Base-by-base conservation (phyloP, 2,329 filamentous ascomycete genomes). In the Pyrenophora tritici-repentis region DNA sequence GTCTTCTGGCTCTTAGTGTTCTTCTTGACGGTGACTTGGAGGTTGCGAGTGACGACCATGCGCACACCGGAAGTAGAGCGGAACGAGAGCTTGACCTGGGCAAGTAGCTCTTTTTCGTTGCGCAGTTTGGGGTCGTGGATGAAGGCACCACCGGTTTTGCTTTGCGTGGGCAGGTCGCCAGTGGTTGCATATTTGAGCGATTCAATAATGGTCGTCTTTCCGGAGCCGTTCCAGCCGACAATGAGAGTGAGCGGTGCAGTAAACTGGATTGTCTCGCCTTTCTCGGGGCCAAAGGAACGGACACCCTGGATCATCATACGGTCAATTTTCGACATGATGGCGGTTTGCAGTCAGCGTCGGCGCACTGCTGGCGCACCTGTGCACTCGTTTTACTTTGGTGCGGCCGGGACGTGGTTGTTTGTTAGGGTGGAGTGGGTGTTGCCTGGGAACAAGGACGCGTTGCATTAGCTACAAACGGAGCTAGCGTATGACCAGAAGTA, bases 131-230 rank as follows among this genome's bases (percentile, higher is more conserved):
- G 94, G 66, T 99, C 94, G 72, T 99, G 93, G 57, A 99, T 91
- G 72, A 97, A 99, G 42, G 93, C 92, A 26, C 91, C 92, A 22
- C 89, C 88, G 62, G 87, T 89, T 78, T 83, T 86, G 70, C 87
- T 92, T 78, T 97, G 96, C 26, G 94, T 91, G 1, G 94, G 94
- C 40, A 96, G 83, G 67, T 95, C 89, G 49, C 94, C 95, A 6
- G 92, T 97, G 14, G 95, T 97, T 44, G 90, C 92, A 85, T 97
- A 99, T 72, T 97, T 97, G 68, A 99, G 88, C 72, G 91, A 96
- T 75, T 99, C 94, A 75, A 99, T 99, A 70, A 99, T 96, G 50
- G 94, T 97, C 8, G 94, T 99, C 78, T 99, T 99, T 56, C 94
- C 94, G 1, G 93, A 97, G 47, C 94, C 94, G 78, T 99, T 99